Percentiles rank a stretch among this genome's conserved stretches.
Evolutionary conservation across 768 basidiomycete species (phyloP).

Genomic region (Lanmaoa pseudosensibilis): DNA sequence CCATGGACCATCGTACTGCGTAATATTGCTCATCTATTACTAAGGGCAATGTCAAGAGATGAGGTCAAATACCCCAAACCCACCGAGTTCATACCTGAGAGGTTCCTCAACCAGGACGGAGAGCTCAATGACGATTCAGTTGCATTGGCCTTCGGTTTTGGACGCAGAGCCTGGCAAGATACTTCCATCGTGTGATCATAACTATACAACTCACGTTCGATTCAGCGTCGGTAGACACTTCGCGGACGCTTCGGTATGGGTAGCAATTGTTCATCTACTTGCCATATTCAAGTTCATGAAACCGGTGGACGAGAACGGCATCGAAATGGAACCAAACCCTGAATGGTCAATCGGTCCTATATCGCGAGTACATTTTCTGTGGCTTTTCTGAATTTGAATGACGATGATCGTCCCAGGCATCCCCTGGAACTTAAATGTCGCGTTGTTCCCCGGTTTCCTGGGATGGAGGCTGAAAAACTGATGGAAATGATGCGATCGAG

Average conservation of each 20-base stretch:
- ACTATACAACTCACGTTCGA: conserved; percentile 1
- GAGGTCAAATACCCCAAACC: conserved; percentile 28
- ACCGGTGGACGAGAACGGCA: conserved; percentile 26
- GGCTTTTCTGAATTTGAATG: not conserved
- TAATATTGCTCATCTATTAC: conserved; percentile 6
- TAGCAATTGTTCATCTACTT: conserved; percentile 32
- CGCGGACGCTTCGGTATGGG: conserved; percentile 34
- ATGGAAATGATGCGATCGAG: conserved; percentile 10
- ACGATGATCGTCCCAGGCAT: conserved; percentile 19
- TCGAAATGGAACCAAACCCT: conserved; percentile 25
- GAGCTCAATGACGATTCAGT: conserved; percentile 26
- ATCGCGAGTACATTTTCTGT: conserved; percentile 23
- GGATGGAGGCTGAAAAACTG: conserved; percentile 16
- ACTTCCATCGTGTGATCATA: not conserved
- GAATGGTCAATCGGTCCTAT: conserved; percentile 29
- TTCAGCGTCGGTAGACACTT: conserved; percentile 31
- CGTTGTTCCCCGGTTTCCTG: conserved; percentile 22
- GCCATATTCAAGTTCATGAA: conserved; percentile 32
- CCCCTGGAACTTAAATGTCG: conserved; percentile 31
- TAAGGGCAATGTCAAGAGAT: conserved; percentile 33
- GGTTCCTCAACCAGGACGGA: conserved; percentile 27
- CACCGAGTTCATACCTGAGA: conserved; percentile 29
- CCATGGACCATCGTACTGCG: not conserved
- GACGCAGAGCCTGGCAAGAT: conserved; percentile 30
- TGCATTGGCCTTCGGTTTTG: conserved; percentile 29